Base-by-base conservation (phyloP, 495 filamentous ascomycete genomes). In the Xylaria palmicola region DNA sequence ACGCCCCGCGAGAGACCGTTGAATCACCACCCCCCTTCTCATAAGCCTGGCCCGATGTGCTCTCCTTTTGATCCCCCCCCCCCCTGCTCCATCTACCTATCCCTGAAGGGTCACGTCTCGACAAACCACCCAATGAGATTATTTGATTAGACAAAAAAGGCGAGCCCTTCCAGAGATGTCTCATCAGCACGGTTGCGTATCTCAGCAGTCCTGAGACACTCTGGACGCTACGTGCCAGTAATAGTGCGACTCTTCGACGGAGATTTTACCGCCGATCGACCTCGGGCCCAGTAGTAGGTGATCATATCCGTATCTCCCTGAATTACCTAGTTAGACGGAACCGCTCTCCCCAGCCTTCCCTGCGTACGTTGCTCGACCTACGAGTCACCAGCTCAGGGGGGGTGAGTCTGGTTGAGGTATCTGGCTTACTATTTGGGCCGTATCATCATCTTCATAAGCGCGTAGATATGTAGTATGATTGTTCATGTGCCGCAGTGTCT, bases 101-200 rank as follows among this genome's bases (percentile, higher is more conserved):
- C 53, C 37, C 9, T 26, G 27, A 53, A 62, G 41, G 27, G 32
- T 49, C 32, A 37, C 50, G 29, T 66, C 64, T 71, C 69, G 66
- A 71, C 61, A 71, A 69, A 61, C 62, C 62, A 60, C 52, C 64
- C 69, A 67, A 71, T 67, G 62, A 57, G 61, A 65, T 34, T n/a
- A 32, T 52, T 49, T 8, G 24, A 44, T 56, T 44, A 6, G 17
- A 12, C 27, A 56, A 20, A 40, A 54, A 54, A 55, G 20, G 32
- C 22, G 30, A 47, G 26, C 3, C 51, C 66, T 68, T 63, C 62
- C 45, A 62, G 66, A 59, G 41, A 50, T 67, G 66, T 71, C 69
- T 68, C 66, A 66, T 64, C 63, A 64, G 62, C 60, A 62, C 67
- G 65, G 68, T 62, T 68, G 65, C 65, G 65, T 63, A 70, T 65